These are phyloP conservation scores for Aurifilum marmelostoma DNA, from an alignment of 2,329 filamentous ascomycete genomes.

Conservation along the genomic window DNA sequence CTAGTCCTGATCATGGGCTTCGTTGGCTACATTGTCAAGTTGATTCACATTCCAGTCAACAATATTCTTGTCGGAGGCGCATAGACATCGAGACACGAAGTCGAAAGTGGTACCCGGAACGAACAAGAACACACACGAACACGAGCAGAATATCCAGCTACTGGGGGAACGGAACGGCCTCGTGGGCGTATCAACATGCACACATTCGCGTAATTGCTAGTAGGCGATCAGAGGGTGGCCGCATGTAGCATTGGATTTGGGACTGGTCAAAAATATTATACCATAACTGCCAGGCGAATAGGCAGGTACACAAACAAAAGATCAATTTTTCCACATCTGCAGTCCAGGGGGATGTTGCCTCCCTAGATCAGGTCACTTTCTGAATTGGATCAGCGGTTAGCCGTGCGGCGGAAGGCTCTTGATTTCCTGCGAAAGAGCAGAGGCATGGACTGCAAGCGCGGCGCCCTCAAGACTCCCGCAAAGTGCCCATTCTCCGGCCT, in stretches of 20 bases:
- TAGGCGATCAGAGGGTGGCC: neutral
- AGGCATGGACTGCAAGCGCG: neutral
- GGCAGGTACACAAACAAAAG: slow-evolving; percentile 19
- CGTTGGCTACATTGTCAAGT: slow-evolving; percentile 71
- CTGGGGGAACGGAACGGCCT: neutral
- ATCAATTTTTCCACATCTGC: slow-evolving; percentile 19
- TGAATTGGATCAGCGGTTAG: neutral
- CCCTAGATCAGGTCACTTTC: neutral
- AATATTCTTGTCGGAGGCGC: slow-evolving; percentile 70
- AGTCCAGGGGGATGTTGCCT: neutral
- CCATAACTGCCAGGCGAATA: slow-evolving; percentile 22
- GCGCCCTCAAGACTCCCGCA: neutral
- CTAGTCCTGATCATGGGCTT: slow-evolving; percentile 67
- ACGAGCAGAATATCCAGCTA: neutral
- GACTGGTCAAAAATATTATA: slow-evolving; percentile 16
- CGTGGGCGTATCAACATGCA: neutral
- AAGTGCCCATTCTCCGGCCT: neutral
- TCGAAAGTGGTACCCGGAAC: neutral
- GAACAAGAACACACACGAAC: neutral
- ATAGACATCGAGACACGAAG: slow-evolving; percentile 42
- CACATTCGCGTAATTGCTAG: neutral
- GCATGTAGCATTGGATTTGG: slow-evolving; percentile 1
- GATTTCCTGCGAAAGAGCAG: neutral
- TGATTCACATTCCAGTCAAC: slow-evolving; percentile 73
- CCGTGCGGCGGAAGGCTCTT: neutral